Conservation (phyloP, 768 basidiomycete species). For the Lyophyllum atratum region DNA sequence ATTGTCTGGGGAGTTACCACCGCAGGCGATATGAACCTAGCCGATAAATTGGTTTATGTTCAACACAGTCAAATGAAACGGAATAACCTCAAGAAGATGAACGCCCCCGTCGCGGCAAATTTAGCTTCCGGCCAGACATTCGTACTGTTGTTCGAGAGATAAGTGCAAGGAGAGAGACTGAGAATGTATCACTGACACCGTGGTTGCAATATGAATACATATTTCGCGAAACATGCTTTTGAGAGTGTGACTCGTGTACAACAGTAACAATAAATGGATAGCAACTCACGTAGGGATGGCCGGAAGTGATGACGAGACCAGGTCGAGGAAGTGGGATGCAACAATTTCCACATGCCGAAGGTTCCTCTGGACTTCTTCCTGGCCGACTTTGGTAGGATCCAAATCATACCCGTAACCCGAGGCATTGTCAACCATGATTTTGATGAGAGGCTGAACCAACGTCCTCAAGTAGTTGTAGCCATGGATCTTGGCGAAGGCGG, state of each 20-base stretch:
- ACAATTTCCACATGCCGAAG: constrained; percentile 70
- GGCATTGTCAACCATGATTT: constrained; percentile 72
- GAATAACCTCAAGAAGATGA: constrained; percentile 81
- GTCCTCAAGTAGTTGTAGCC: constrained; percentile 90
- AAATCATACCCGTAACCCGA: constrained; percentile 76
- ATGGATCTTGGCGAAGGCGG: constrained; percentile 84
- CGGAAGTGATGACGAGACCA: constrained; percentile 70
- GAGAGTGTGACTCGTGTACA: constrained; percentile 34
- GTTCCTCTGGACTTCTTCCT: constrained; percentile 68
- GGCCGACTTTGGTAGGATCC: constrained; percentile 62
- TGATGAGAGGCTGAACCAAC: constrained; percentile 75
- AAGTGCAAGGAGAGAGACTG: neutral
- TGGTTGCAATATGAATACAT: constrained; percentile 75
- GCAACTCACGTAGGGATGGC: constrained; percentile 71
- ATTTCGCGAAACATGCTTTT: constrained; percentile 84
- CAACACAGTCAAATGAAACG: neutral
- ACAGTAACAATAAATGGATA: constrained; percentile 46
- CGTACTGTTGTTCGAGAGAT: constrained; percentile 34
- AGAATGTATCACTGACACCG: constrained; percentile 57
- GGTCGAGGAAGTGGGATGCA: constrained; percentile 72
- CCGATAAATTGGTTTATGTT: neutral
- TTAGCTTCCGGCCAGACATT: constrained; percentile 79
- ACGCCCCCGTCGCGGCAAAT: constrained; percentile 83
- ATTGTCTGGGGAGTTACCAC: constrained; percentile 84
- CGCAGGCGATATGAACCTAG: constrained; percentile 88